These are phyloP conservation scores for Penicillium riverlandense DNA, from an alignment of 495 filamentous ascomycete species.

Conservation along the genomic window DNA sequence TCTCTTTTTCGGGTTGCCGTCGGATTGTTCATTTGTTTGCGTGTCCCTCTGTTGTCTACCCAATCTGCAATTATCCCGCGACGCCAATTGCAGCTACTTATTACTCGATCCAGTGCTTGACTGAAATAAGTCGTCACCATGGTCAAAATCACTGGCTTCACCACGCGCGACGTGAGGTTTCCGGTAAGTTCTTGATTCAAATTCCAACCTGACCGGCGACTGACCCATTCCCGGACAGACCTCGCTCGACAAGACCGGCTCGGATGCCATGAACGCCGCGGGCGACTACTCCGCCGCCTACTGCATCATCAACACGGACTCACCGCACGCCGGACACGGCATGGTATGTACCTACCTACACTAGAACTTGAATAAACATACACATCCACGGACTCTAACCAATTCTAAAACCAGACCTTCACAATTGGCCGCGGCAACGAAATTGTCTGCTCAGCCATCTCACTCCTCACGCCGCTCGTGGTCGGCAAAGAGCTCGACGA, in stretches of 20 bases:
- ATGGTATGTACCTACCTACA: slow-evolving; percentile 52
- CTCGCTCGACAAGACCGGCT: slow-evolving; percentile 89
- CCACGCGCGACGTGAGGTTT: slow-evolving; percentile 83
- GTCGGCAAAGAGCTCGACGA: slow-evolving; percentile 64
- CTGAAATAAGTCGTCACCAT: slow-evolving; percentile 19
- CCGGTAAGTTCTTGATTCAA: slow-evolving; percentile 45
- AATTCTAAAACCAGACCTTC: slow-evolving; percentile 58
- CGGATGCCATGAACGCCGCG: slow-evolving; percentile 94
- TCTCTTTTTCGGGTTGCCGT: neutral
- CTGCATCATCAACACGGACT: slow-evolving; percentile 83
- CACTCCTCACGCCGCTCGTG: slow-evolving; percentile 66
- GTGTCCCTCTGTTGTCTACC: no score
- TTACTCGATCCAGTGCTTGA: neutral
- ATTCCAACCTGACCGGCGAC: no score
- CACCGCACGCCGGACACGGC: slow-evolving; percentile 66
- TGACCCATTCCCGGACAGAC: slow-evolving; percentile 43
- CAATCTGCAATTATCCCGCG: no score
- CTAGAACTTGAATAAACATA: slow-evolving; percentile 5
- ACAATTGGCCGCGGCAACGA: slow-evolving; percentile 95
- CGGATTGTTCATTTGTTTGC: neutral
- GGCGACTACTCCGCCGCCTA: slow-evolving; percentile 91
- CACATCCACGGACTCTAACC: neutral
- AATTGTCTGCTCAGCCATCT: slow-evolving; percentile 81
- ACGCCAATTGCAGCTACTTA: neutral
- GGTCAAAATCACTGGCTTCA: slow-evolving; percentile 76